Percentiles rank a stretch among this genome's conserved stretches.
Conservation (phyloP, 768 basidiomycete species). For the Boletus rubroflammeus region DNA sequence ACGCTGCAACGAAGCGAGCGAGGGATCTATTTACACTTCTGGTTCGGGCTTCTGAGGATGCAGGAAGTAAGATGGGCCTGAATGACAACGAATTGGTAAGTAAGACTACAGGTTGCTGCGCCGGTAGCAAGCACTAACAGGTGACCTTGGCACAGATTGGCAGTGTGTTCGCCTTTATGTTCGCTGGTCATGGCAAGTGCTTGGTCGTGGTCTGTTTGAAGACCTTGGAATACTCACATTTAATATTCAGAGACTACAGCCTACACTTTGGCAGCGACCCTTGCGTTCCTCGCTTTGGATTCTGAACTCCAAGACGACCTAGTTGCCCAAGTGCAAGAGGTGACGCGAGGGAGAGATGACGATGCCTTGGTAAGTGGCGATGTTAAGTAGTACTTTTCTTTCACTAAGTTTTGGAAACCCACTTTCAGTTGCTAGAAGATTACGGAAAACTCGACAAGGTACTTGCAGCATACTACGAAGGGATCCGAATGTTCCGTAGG, state of each 20-base stretch:
- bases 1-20: neutral
- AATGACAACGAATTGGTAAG: slow-evolving; percentile 20
- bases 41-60: slow-evolving; percentile 18
- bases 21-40: slow-evolving; percentile 23
- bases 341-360: slow-evolving; percentile 19
- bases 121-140: neutral
- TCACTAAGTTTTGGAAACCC: neutral
- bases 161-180: slow-evolving; percentile 49
- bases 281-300: slow-evolving; percentile 31
- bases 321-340: slow-evolving; percentile 28
- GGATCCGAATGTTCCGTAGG: slow-evolving; percentile 34
- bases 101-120: neutral
- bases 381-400: neutral
- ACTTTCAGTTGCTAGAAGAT: slow-evolving; percentile 20
- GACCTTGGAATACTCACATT: neutral
- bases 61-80: slow-evolving; percentile 14
- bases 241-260: slow-evolving; percentile 32
- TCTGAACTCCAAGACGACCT: slow-evolving; percentile 31
- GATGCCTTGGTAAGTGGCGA: slow-evolving; percentile 12
- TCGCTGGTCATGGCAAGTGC: slow-evolving; percentile 54
- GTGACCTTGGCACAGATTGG: slow-evolving; percentile 42
- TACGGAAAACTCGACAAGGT: slow-evolving; percentile 30
- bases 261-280: slow-evolving; percentile 31
- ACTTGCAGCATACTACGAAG: slow-evolving; percentile 31
- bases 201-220: neutral